Evolutionary conservation across 306 rosid genomes (phyloP), one percentile per base, ranked within the genome.

Genomic region (Cyamopsis tetragonoloba): DNA sequence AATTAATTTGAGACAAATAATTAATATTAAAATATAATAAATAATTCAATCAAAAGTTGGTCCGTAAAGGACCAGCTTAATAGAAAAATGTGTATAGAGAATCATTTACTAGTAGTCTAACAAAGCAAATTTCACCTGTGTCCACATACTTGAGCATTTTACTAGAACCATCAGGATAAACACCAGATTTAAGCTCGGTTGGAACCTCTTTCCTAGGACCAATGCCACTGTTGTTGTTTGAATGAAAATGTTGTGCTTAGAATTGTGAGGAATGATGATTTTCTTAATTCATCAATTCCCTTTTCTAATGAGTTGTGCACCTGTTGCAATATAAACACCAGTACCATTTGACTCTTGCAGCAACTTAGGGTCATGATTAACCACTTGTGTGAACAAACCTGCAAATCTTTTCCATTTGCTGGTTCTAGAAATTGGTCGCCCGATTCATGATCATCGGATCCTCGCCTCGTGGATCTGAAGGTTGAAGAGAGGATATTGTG

Each of bases 61-160:
- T n/a, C n/a, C n/a, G n/a, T n/a, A n/a, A n/a, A n/a, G n/a, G n/a
- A n/a, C n/a, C n/a, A n/a, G n/a, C n/a, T n/a, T n/a, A n/a, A n/a
- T n/a, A n/a, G n/a, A n/a, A n/a, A n/a, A n/a, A n/a, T n/a, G n/a
- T n/a, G n/a, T n/a, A n/a, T n/a, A n/a, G n/a, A n/a, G 28, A 42
- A n/a, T 76, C 80, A 74, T 9, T 6, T 28, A 30, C 62, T 71
- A 68, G 53, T 89, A 87, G 64, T 89, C 96, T 62, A 89, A 80
- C 83, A 89, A 60, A n/a, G 95, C 91, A 81, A 89, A 89, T 86
- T 89, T 87, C 13, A 85, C 91, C 62, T 79, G 84, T 81, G n/a
- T 87, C 95, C 67, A 89, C 91, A 43, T 69, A 89, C 63, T 83
- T 83, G 11, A 83, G 87, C 71, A 89, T 71, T 83, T 83, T 89